Evolutionary conservation across 2,329 filamentous ascomycete genomes (phyloP).

Genomic region (Acrocalymma vagum): DNA sequence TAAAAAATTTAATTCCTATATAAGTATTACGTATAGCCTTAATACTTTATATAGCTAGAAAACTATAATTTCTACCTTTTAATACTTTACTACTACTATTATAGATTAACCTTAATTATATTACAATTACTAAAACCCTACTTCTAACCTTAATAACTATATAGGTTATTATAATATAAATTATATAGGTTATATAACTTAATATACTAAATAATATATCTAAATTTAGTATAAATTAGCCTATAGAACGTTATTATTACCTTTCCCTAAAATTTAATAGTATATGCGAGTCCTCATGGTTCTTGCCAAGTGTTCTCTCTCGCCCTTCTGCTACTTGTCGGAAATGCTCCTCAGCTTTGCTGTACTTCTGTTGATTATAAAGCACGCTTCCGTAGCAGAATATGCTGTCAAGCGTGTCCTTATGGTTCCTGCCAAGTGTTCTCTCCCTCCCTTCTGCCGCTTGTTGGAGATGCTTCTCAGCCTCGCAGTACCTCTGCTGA

Average conservation of each 20-base stretch:
- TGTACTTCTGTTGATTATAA: constrained; percentile 4
- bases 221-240: too few relatives aligned
- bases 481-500: constrained; percentile 10
- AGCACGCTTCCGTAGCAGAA: constrained; percentile 1
- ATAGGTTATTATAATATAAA: too few relatives aligned
- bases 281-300: too few relatives aligned
- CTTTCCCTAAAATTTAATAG: too few relatives aligned
- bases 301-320: too few relatives aligned
- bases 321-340: constrained; percentile 1
- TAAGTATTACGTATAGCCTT: constrained; percentile 15
- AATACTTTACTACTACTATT: too few relatives aligned
- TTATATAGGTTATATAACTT: too few relatives aligned
- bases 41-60: constrained; percentile 8
- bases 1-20: constrained; percentile 14
- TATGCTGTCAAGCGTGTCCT: constrained; percentile 6
- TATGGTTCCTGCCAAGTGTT: constrained; percentile 3
- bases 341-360: constrained; percentile 1
- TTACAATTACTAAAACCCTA: too few relatives aligned
- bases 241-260: too few relatives aligned
- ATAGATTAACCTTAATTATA: too few relatives aligned
- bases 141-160: too few relatives aligned
- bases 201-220: too few relatives aligned
- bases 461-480: constrained; percentile 8
- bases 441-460: constrained; percentile 1
- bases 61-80: background rate